phyloP scores from a whole-genome alignment of 164 flowering plant genomes.

The Taxillus chinensis region DNA sequence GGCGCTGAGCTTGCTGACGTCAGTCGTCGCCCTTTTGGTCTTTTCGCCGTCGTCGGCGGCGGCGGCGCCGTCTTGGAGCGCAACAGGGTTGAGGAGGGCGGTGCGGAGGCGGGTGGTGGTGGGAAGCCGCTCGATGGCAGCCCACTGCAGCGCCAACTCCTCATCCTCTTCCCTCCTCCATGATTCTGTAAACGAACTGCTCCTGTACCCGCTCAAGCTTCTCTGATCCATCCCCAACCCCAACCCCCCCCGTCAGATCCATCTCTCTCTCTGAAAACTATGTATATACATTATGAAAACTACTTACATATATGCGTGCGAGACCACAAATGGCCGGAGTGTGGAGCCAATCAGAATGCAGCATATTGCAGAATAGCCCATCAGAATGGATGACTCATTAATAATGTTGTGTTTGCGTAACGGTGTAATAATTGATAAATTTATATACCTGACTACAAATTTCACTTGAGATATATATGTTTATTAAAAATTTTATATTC shows the following conservation, averaged over 20 bases:
- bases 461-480: no score
- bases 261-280: neutral
- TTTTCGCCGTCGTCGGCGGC: neutral
- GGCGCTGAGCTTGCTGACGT: conserved; percentile 29
- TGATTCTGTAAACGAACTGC: neutral
- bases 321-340: no score
- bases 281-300: no score
- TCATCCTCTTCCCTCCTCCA: conserved; percentile 11
- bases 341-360: no score
- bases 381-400: no score
- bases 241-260: neutral
- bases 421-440: no score
- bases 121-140: conserved; percentile 35
- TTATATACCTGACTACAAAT: no score
- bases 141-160: conserved; percentile 23
- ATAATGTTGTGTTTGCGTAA: no score
- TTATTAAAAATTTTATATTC: no score
- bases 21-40: conserved; percentile 9
- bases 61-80: neutral
- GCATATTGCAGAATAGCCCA: no score
- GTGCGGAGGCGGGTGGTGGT: conserved; percentile 22
- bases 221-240: neutral
- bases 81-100: conserved; percentile 12
- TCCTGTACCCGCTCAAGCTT: neutral
- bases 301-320: no score